Percentiles rank a stretch among this genome's conserved stretches.
Conservation (phyloP, 1,284 basidiomycete species). For the Cerrena zonata region DNA sequence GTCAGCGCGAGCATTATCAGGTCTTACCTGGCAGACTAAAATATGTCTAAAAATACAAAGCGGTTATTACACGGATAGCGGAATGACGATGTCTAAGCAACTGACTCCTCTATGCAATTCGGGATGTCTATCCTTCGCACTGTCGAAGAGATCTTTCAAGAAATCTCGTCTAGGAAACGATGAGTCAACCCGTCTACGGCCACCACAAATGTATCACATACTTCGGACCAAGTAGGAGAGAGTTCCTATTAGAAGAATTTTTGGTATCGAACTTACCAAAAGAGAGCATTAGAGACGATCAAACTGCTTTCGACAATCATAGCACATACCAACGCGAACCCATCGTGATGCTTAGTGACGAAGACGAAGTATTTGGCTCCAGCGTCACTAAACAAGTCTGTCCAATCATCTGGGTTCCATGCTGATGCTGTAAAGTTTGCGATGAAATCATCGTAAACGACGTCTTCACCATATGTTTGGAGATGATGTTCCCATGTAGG, state of each 20-base stretch:
- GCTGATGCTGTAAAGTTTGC: constrained; percentile 44
- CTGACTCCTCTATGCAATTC: constrained; percentile 43
- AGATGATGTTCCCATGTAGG: constrained; percentile 46
- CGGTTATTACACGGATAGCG: too few relatives aligned
- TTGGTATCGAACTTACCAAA: constrained; percentile 48
- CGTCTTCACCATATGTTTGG: constrained; percentile 41
- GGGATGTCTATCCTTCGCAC: constrained; percentile 45
- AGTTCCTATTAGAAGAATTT: constrained; percentile 45
- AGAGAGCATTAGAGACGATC: too few relatives aligned
- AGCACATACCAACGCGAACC: constrained; percentile 39
- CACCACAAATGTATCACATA: too few relatives aligned
- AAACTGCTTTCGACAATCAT: too few relatives aligned
- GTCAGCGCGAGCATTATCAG: too few relatives aligned
- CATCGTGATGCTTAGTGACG: constrained; percentile 51
- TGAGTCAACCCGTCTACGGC: too few relatives aligned
- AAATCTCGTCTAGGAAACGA: constrained; percentile 51
- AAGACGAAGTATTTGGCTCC: constrained; percentile 64
- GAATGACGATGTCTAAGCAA: not conserved
- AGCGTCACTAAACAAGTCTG: constrained; percentile 47
- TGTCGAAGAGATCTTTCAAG: constrained; percentile 45
- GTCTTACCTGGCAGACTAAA: constrained; percentile 11
- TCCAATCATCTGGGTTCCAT: constrained; percentile 50
- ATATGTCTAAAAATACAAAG: constrained; percentile 16
- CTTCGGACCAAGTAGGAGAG: constrained; percentile 43
- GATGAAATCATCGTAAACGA: constrained; percentile 56